Conservation (phyloP, 2,329 filamentous ascomycete species). For the Fusarium napiforme region DNA sequence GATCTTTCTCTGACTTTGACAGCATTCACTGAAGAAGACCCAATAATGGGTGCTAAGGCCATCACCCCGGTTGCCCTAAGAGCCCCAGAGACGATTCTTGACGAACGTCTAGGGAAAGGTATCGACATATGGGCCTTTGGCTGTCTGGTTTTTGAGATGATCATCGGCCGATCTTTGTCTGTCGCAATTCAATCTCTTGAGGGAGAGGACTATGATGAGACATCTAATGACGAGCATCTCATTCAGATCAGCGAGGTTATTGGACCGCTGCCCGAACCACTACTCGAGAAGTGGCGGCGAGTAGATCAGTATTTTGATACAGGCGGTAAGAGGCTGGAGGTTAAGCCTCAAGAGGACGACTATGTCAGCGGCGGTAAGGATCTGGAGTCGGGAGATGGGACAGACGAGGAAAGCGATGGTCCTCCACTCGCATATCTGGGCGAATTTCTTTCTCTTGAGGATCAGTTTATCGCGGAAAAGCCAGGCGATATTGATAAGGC, state of each 20-base stretch:
- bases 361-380: neutral
- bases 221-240: neutral
- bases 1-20: accelerated
- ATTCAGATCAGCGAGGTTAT: neutral
- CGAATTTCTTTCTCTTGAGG: neutral
- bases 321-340: neutral
- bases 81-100: neutral
- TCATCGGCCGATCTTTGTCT: neutral
- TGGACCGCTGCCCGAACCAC: neutral
- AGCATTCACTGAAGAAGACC: neutral
- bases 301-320: neutral
- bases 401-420: too few species aligned
- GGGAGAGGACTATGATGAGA: neutral
- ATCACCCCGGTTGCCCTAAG: neutral
- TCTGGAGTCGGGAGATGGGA: accelerated
- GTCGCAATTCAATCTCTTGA: neutral
- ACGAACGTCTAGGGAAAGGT: neutral
- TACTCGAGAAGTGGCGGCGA: neutral
- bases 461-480: neutral
- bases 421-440: neutral
- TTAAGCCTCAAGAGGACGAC: neutral
- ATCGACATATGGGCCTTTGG: neutral
- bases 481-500: neutral
- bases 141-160: neutral
- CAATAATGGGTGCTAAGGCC: accelerated